Evolutionary conservation across 1,284 basidiomycete genomes (phyloP).

Genomic region (Ustilago vetiveriae): DNA sequence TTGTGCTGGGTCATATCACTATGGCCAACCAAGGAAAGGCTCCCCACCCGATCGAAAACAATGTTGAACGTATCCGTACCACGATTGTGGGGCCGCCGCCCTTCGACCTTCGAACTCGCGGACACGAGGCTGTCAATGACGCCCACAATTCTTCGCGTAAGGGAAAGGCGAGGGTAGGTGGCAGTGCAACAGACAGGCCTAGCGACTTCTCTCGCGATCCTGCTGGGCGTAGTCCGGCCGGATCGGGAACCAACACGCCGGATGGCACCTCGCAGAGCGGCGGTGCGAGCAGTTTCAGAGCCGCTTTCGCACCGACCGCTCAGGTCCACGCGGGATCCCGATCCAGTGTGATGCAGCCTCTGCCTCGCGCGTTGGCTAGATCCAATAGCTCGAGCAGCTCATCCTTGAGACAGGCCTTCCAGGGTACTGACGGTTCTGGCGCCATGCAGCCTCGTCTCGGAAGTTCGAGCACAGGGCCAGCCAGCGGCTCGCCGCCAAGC

Average conservation of each 20-base stretch:
- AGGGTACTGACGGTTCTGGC: constrained; percentile 14
- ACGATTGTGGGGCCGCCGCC: constrained; percentile 62
- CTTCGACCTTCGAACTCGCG: constrained; percentile 4
- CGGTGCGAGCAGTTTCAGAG: constrained; percentile 15
- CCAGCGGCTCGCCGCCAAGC: constrained; percentile 1
- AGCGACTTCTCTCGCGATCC: constrained; percentile 10
- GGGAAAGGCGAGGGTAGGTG: constrained; percentile 17
- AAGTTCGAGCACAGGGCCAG: neutral
- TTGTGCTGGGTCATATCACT: constrained; percentile 51
- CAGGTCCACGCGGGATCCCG: constrained; percentile 22
- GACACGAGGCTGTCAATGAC: neutral
- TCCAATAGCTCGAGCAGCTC: constrained; percentile 39
- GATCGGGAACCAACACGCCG: constrained; percentile 38
- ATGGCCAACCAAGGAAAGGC: constrained; percentile 54
- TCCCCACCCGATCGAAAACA: constrained; percentile 53
- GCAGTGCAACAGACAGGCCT: constrained; percentile 3
- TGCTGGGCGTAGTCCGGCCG: constrained; percentile 15
- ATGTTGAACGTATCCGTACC: constrained; percentile 61
- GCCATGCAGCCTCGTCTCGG: constrained; percentile 16
- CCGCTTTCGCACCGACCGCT: constrained; percentile 33
- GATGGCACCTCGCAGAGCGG: constrained; percentile 25
- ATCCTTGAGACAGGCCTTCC: constrained; percentile 32
- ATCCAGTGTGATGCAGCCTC: constrained; percentile 41
- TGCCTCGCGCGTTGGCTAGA: constrained; percentile 20
- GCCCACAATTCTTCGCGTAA: constrained; percentile 4